Evolutionary conservation across 768 basidiomycete genomes (phyloP).

Genomic region (Pulveroboletus frians): DNA sequence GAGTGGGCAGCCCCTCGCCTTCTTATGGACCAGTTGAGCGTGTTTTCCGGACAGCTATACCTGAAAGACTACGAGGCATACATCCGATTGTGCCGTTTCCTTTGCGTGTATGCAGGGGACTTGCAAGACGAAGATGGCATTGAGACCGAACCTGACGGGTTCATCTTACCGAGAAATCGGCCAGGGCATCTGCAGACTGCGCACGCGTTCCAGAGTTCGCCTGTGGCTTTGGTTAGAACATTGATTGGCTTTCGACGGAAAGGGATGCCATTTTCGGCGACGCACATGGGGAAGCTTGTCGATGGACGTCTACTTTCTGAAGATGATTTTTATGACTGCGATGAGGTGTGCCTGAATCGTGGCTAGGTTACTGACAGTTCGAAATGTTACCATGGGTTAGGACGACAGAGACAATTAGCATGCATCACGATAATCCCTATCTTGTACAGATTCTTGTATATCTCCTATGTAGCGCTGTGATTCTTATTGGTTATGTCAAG

Average conservation of each 20-base stretch:
- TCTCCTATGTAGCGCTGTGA: no score
- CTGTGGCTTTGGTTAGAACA: constrained; percentile 24
- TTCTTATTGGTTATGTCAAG: no score
- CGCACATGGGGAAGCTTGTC: constrained; percentile 41
- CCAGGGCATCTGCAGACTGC: background rate
- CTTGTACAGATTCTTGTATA: no score
- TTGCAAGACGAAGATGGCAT: constrained; percentile 3
- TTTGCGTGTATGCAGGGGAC: constrained; percentile 12
- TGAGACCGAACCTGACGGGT: constrained; percentile 16
- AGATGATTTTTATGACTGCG: constrained; percentile 1
- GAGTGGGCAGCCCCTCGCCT: background rate
- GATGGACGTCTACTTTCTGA: constrained; percentile 21
- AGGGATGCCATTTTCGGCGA: constrained; percentile 33
- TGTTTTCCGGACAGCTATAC: background rate
- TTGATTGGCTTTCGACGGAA: constrained; percentile 34
- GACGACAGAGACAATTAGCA: no score
- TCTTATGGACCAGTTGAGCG: constrained; percentile 2
- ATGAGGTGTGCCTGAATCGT: background rate
- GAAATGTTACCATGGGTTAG: no score
- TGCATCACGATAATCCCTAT: no score
- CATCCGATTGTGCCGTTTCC: background rate
- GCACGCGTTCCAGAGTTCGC: constrained; percentile 34
- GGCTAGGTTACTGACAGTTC: no score
- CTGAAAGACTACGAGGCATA: background rate
- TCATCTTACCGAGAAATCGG: constrained; percentile 16